Evolutionary conservation across 768 basidiomycete genomes (phyloP).

Genomic region (Ramaria sp.): DNA sequence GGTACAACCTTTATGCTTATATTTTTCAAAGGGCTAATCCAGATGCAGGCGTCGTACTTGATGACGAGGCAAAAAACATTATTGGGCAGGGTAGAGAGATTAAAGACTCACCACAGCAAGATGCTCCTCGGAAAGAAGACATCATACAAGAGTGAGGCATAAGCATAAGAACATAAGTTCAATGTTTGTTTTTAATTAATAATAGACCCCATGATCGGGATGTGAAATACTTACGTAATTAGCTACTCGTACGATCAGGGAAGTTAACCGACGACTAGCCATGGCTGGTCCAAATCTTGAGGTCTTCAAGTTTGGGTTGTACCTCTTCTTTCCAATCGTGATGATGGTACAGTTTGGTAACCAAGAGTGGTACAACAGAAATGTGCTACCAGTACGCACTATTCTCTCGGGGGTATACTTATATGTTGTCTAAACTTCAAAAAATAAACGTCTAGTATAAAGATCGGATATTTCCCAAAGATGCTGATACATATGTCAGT

Average conservation of each 20-base stretch:
- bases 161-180: background rate
- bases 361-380: slow-evolving; percentile 71
- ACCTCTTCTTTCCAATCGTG: slow-evolving; percentile 75
- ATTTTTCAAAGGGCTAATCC: slow-evolving; percentile 3
- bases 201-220: background rate
- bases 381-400: slow-evolving; percentile 61
- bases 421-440: background rate
- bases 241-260: background rate
- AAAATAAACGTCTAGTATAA: background rate
- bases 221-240: too few species aligned
- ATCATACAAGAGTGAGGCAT: slow-evolving; percentile 61
- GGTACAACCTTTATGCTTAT: slow-evolving; percentile 28
- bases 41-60: slow-evolving; percentile 52
- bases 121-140: slow-evolving; percentile 85
- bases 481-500: background rate
- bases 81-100: slow-evolving; percentile 79
- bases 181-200: background rate
- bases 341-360: slow-evolving; percentile 81
- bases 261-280: too few species aligned
- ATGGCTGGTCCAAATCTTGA: slow-evolving; percentile 50
- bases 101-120: slow-evolving; percentile 46
- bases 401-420: too few species aligned
- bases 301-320: slow-evolving; percentile 81
- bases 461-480: slow-evolving; percentile 6
- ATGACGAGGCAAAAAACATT: slow-evolving; percentile 74